These are phyloP conservation scores for Metarhizium sp. DNA, from an alignment of 2,329 filamentous ascomycete species.

Conservation along the genomic window DNA sequence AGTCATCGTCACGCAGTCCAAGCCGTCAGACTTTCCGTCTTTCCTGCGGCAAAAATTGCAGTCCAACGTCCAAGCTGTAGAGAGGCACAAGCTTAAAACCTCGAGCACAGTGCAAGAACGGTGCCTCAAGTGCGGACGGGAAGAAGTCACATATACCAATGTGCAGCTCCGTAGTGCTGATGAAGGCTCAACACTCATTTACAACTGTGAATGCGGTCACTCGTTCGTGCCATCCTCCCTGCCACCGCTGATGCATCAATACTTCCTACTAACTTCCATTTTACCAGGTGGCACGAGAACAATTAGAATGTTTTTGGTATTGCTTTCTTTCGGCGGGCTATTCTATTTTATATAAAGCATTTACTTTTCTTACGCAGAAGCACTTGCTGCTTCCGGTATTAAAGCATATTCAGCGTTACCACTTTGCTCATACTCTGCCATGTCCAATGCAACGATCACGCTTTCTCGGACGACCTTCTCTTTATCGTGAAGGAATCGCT, in stretches of 20 bases:
- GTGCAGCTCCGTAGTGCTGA: conserved; percentile 87
- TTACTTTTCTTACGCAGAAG: conserved; percentile 23
- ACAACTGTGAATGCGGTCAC: conserved; percentile 76
- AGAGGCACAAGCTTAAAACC: conserved; percentile 66
- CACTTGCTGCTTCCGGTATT: conserved; percentile 55
- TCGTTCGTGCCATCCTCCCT: conserved; percentile 47
- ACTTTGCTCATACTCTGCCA: conserved; percentile 93
- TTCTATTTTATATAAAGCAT: conserved; percentile 1
- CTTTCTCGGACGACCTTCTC: conserved; percentile 93
- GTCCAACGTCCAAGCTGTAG: conserved; percentile 77
- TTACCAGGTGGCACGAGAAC: conserved; percentile 45
- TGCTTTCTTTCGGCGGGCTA: conserved; percentile 5
- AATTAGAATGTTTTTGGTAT: conserved; percentile 33
- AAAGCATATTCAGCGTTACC: conserved; percentile 86
- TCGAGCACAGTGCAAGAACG: conserved; percentile 58
- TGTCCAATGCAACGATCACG: conserved; percentile 89
- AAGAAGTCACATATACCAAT: conserved; percentile 76
- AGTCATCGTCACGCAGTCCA: conserved; percentile 73
- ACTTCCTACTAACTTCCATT: conserved; percentile 13
- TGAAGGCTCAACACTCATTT: conserved; percentile 90
- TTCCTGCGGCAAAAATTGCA: conserved; percentile 71
- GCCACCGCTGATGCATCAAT: background rate
- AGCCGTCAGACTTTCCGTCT: conserved; percentile 83
- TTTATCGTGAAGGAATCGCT: conserved; percentile 76
- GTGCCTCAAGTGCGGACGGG: conserved; percentile 73